Conservation (phyloP, 2,329 filamentous ascomycete species). For the Volutella citrinella region DNA sequence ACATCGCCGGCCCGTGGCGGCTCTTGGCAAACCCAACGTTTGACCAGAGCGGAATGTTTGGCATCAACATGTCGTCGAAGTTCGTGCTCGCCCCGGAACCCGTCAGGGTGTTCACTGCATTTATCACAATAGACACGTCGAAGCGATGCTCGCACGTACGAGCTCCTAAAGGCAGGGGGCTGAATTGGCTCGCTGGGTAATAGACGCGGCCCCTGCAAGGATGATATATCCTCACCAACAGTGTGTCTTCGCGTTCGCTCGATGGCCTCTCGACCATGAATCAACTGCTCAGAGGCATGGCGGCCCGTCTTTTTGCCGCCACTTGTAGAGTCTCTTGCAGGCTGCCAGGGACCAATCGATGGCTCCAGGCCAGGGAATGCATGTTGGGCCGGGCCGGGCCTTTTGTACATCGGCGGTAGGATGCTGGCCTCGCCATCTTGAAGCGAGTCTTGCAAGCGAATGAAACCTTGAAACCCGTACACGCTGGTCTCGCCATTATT, state of each 20-base stretch:
- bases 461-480: constrained; percentile 31
- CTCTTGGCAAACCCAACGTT: constrained; percentile 55
- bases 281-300: constrained; percentile 11
- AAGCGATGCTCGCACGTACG: constrained; percentile 55
- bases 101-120: constrained; percentile 79
- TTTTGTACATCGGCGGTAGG: too few relatives aligned
- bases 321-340: constrained; percentile 14
- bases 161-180: constrained; percentile 32
- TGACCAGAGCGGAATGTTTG: constrained; percentile 53
- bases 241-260: constrained; percentile 21
- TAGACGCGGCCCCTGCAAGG: constrained; percentile 17
- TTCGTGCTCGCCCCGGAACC: constrained; percentile 90
- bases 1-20: constrained; percentile 37
- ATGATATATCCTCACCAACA: constrained; percentile 21
- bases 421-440: too few relatives aligned
- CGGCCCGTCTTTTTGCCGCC: constrained; percentile 13
- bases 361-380: constrained; percentile 12
- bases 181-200: constrained; percentile 42
- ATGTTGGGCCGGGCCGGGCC: too few relatives aligned
- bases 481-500: constrained; percentile 42
- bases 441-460: too few relatives aligned
- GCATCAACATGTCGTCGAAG: constrained; percentile 65
- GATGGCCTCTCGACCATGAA: constrained; percentile 9
- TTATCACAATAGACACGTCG: constrained; percentile 73
- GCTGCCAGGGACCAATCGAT: constrained; percentile 8